phyloP scores from a whole-genome alignment of 306 rosid genomes.

The Lagenaria siceraria region DNA sequence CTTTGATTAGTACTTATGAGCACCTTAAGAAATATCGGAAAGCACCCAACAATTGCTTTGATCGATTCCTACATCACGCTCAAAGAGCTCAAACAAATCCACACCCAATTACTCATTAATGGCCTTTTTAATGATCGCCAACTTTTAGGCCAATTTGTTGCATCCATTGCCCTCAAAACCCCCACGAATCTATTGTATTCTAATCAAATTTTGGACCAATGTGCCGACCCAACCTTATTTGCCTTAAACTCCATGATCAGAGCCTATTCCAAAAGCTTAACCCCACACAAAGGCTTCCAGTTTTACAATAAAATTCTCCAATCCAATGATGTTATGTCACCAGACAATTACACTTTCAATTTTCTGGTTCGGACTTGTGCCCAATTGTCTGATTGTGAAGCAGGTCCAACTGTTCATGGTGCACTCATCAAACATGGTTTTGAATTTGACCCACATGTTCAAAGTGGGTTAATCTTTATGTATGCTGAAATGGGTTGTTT shows the following conservation, averaged over 20 bases:
- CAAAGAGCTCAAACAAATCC: conserved; percentile 34
- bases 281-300: conserved; percentile 33
- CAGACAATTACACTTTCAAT: conserved; percentile 48
- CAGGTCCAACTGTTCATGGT: conserved; percentile 23
- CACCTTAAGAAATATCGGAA: conserved; percentile 19
- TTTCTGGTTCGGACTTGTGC: conserved; percentile 36
- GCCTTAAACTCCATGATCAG: conserved; percentile 69
- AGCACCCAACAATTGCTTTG: conserved; percentile 27
- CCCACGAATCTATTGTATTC: conserved; percentile 19
- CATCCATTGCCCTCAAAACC: conserved; percentile 21
- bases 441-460: conserved; percentile 39
- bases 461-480: conserved; percentile 40
- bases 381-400: conserved; percentile 16
- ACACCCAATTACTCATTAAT: conserved; percentile 23
- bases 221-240: conserved; percentile 23
- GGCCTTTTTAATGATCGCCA: conserved; percentile 19
- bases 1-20: conserved; percentile 9
- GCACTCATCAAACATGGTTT: conserved; percentile 32
- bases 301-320: conserved; percentile 29
- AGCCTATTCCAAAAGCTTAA: conserved; percentile 40
- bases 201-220: conserved; percentile 15
- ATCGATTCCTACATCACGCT: conserved; percentile 19
- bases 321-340: conserved; percentile 9
- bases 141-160: conserved; percentile 23
- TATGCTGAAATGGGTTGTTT: conserved; percentile 44